Base-by-base conservation (phyloP, 106 monocot genomes). In the Apostasia ramifera region DNA sequence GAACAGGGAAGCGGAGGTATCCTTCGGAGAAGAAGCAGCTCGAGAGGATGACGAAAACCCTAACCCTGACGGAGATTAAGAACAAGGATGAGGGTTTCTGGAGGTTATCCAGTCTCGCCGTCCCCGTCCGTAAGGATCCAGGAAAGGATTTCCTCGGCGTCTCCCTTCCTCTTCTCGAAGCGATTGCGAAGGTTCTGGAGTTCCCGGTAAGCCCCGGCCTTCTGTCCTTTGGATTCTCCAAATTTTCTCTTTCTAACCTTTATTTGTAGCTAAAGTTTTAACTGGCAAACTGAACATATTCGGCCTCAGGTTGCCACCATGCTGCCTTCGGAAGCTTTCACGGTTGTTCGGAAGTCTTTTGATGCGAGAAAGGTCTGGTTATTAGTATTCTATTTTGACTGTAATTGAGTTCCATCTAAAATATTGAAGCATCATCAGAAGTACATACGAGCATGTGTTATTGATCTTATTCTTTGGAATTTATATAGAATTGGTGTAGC, bases 21-120 rank as follows among this genome's bases (percentile, higher is more conserved):
- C 98, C 98, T 5, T 99, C 93, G 77, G 98, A 99, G 93, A 99
- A 99, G 83, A 99, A 86, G 93, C 77, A 78, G 85, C 82, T 93
- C 39, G 68, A 80, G 71, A 76, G 76, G 77, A 61, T 70, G 40
- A 80, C 42, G 53, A 63, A 90, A 71, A 73, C 62, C 48, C 59
- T 85, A 39, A 70, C 77, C 44, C 55, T 68, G 37, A 73, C 68
- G 6, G 92, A 87, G 37, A 67, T 83, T 39, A 63, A 65, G 50
- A 82, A 80, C 71, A 71, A 76, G 54, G 87, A 85, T n/a, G 87
- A 90, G 0, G 98, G 98, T 3, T 87, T 88, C 73, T 98, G 98
- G 98, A 79, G 98, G 75, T 72, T 98, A 45, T 98, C 79, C n/a
- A 93, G 88, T 81, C 98, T 98, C 71, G 78, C 77, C 4, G 90